phyloP scores from a whole-genome alignment of 495 filamentous ascomycete species.

The Xylaria telfairii region DNA sequence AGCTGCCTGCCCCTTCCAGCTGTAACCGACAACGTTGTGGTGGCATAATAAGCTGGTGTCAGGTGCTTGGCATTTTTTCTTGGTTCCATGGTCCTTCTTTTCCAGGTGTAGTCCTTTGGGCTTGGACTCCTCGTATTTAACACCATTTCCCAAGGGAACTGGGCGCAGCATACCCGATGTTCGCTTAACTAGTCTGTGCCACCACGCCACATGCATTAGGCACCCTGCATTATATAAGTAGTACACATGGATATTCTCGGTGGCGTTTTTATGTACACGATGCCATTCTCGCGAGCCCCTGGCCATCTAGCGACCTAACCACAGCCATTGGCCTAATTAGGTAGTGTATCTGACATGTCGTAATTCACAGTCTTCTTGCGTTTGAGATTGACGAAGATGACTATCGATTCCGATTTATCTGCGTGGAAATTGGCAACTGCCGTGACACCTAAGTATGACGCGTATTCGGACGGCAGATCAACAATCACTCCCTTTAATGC shows the following conservation, averaged over 20 bases:
- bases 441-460: neutral
- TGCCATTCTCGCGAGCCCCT: neutral
- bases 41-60: too few species aligned
- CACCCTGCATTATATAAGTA: neutral
- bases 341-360: neutral
- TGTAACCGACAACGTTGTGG: too few species aligned
- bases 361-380: neutral
- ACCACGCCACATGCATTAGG: neutral
- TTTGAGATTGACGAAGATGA: neutral
- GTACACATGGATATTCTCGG: neutral
- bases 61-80: neutral
- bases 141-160: neutral
- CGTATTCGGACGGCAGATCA: neutral
- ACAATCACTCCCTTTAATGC: neutral
- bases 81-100: neutral
- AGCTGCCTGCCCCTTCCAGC: neutral
- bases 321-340: neutral
- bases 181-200: neutral
- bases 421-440: neutral
- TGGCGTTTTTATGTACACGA: neutral
- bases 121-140: neutral
- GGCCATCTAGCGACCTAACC: neutral
- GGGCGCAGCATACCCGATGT: neutral
- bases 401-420: neutral
- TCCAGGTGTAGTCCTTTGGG: neutral